phyloP scores from a whole-genome alignment of 179 eudicot species.

The Pouteria campechiana region DNA sequence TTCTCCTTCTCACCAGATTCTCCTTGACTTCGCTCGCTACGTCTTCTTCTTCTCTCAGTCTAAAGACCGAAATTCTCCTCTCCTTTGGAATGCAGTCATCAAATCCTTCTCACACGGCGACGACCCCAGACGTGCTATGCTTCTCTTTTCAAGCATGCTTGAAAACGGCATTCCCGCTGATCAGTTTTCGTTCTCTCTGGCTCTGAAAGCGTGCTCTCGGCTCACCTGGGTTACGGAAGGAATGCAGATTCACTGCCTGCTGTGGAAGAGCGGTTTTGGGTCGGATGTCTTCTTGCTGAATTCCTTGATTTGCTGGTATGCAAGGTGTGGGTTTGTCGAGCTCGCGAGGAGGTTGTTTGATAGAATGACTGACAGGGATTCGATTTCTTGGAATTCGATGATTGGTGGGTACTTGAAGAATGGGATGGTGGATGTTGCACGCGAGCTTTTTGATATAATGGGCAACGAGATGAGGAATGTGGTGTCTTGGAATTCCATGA shows the following conservation, averaged over 20 bases:
- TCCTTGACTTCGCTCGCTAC: too few species aligned
- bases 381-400: slow-evolving; percentile 57
- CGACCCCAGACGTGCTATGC: too few species aligned
- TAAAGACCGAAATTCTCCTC: too few species aligned
- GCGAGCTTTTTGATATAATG: slow-evolving; percentile 50
- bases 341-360: slow-evolving; percentile 55
- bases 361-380: slow-evolving; percentile 38
- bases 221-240: slow-evolving; percentile 36
- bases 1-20: too few species aligned
- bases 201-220: slow-evolving; percentile 56
- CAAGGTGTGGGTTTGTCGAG: slow-evolving; percentile 33
- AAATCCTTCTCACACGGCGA: too few species aligned
- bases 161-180: slow-evolving; percentile 45
- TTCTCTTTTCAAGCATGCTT: slow-evolving; percentile 33
- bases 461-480: slow-evolving; percentile 37
- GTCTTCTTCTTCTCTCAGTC: too few species aligned
- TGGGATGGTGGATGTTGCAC: slow-evolving; percentile 35
- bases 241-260: slow-evolving; percentile 69
- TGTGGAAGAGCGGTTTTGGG: slow-evolving; percentile 41
- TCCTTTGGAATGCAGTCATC: too few species aligned
- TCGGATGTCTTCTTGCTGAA: slow-evolving; percentile 48
- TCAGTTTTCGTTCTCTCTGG: slow-evolving; percentile 55
- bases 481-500: slow-evolving; percentile 66
- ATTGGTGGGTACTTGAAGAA: slow-evolving; percentile 69
- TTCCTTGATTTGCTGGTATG: slow-evolving; percentile 51